phyloP scores from a whole-genome alignment of 2,329 filamentous ascomycete genomes.

The Alternaria rosae region DNA sequence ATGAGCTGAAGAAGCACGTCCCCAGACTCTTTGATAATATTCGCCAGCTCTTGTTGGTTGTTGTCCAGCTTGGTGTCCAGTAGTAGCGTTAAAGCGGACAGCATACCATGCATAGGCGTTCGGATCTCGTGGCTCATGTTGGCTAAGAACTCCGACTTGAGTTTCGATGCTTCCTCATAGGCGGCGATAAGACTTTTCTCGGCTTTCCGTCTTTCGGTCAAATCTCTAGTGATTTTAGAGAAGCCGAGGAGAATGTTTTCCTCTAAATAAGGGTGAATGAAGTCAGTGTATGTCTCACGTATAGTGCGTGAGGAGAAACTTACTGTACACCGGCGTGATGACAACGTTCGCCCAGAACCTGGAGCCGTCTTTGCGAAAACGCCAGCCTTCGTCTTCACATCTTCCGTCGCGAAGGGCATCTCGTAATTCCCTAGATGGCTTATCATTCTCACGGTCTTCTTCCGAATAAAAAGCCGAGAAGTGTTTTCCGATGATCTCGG shows the following conservation, averaged over 20 bases:
- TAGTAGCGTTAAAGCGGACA: constrained; percentile 66
- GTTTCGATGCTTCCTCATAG: constrained; percentile 68
- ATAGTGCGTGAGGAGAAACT: neutral
- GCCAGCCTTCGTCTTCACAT: constrained; percentile 67
- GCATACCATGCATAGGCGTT: constrained; percentile 69
- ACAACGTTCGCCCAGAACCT: constrained; percentile 68
- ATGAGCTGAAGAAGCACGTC: constrained; percentile 67
- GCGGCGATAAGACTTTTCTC: constrained; percentile 64
- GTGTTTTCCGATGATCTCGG: constrained; percentile 65
- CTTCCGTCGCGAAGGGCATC: constrained; percentile 63
- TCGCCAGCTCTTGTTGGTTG: constrained; percentile 64
- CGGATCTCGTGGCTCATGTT: constrained; percentile 72
- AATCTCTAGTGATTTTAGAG: constrained; percentile 65
- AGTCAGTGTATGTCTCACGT: neutral
- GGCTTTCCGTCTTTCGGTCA: constrained; percentile 63
- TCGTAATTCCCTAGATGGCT: constrained; percentile 61
- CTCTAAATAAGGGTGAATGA: constrained; percentile 11
- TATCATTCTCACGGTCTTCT: constrained; percentile 59
- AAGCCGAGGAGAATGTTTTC: constrained; percentile 63
- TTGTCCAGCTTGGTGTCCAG: constrained; percentile 61
- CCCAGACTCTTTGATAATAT: constrained; percentile 67
- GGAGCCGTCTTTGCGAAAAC: constrained; percentile 65
- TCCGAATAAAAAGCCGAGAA: constrained; percentile 65
- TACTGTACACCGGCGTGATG: constrained; percentile 63
- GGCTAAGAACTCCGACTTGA: constrained; percentile 68